These are phyloP conservation scores for Mimosa pudica DNA, from an alignment of 306 rosid species.

Conservation along the genomic window DNA sequence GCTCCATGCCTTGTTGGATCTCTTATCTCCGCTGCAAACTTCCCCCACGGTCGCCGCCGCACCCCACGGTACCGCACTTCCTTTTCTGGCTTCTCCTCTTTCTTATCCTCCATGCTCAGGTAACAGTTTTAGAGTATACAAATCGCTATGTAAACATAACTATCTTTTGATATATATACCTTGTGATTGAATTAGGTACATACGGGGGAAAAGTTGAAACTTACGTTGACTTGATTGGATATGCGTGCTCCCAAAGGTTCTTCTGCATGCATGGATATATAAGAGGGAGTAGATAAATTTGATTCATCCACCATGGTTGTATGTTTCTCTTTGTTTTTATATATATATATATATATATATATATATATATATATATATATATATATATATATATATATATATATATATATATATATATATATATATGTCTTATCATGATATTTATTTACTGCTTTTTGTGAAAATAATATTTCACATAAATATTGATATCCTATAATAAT, in stretches of 20 bases:
- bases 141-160: too few relatives aligned
- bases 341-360: too few relatives aligned
- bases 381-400: too few relatives aligned
- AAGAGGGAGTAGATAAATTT: not conserved
- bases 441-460: too few relatives aligned
- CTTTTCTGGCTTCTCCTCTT: not conserved
- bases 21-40: slow-evolving; percentile 3
- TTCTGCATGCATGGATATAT: not conserved
- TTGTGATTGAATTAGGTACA: not conserved
- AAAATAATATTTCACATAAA: too few relatives aligned
- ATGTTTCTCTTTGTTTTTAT: not conserved
- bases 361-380: too few relatives aligned
- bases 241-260: not conserved
- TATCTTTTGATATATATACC: not conserved
- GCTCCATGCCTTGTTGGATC: not conserved
- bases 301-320: not conserved
- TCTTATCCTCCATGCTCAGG: not conserved
- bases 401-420: too few relatives aligned
- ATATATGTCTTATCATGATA: too few relatives aligned
- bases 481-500: not conserved
- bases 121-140: not conserved
- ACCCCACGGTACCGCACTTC: not conserved
- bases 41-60: not conserved
- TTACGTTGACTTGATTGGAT: not conserved
- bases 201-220: not conserved